Evolutionary conservation across 2,329 filamentous ascomycete genomes (phyloP).

Genomic region (Trichoderma sp.): DNA sequence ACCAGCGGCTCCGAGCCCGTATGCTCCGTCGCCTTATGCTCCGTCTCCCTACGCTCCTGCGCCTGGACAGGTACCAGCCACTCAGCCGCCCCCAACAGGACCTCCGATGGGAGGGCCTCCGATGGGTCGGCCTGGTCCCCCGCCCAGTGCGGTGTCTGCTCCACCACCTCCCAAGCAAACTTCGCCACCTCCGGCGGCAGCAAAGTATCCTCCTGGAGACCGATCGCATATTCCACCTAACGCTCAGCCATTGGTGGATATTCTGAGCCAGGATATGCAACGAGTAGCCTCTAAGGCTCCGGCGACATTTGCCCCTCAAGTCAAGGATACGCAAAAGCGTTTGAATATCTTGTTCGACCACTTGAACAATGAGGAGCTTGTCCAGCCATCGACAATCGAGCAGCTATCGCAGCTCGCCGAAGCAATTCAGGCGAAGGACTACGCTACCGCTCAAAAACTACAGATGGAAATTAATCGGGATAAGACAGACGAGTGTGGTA

Average conservation of each 20-base stretch:
- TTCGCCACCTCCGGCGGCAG: conserved; percentile 54
- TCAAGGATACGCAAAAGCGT: conserved; percentile 91
- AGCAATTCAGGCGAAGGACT: conserved; percentile 69
- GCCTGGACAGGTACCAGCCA: conserved; percentile 48
- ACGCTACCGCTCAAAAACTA: conserved; percentile 64
- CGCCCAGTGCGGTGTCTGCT: conserved; percentile 38
- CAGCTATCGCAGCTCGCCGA: conserved; percentile 65
- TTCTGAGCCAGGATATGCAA: conserved; percentile 81
- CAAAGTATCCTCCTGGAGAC: conserved; percentile 79
- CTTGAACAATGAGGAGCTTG: conserved; percentile 89
- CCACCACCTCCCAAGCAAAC: conserved; percentile 52
- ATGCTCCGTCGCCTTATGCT: conserved; percentile 38
- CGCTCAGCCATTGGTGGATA: conserved; percentile 77
- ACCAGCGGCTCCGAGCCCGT: conserved; percentile 40
- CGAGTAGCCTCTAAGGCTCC: conserved; percentile 85
- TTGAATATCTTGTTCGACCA: conserved; percentile 94
- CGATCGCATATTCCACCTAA: conserved; percentile 81
- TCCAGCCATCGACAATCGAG: conserved; percentile 76
- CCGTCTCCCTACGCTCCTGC: conserved; percentile 47
- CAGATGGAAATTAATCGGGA: conserved; percentile 76
- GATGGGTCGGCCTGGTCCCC: conserved; percentile 36
- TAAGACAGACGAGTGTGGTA: conserved; percentile 77
- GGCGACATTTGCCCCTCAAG: conserved; percentile 80
- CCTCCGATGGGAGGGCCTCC: conserved; percentile 39
- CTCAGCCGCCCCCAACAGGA: conserved; percentile 39